These are phyloP conservation scores for Aureobasidium leucospermi DNA, from an alignment of 2,329 filamentous ascomycete species.

Conservation along the genomic window DNA sequence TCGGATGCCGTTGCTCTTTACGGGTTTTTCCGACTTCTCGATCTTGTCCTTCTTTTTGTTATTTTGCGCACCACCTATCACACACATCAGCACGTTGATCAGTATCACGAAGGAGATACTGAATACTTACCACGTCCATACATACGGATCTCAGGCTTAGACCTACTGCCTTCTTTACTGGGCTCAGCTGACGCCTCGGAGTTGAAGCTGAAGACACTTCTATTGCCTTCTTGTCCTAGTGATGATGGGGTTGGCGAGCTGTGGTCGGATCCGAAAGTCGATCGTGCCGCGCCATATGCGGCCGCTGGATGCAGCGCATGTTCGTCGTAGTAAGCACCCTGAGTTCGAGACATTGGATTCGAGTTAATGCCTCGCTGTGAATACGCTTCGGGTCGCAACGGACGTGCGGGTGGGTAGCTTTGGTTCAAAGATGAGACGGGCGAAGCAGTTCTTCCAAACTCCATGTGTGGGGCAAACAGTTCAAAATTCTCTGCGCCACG, in stretches of 20 bases:
- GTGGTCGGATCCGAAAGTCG: slow-evolving; percentile 2
- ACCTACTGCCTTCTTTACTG: slow-evolving; percentile 38
- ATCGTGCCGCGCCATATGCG: not conserved
- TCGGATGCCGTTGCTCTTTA: slow-evolving; percentile 1
- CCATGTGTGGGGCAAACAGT: slow-evolving; percentile 17
- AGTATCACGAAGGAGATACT: slow-evolving; percentile 17
- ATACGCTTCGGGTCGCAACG: slow-evolving; percentile 5
- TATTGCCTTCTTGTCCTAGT: slow-evolving; percentile 24
- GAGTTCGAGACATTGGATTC: slow-evolving; percentile 1
- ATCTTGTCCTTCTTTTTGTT: slow-evolving; percentile 40
- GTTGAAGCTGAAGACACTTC: slow-evolving; percentile 36
- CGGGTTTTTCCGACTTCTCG: slow-evolving; percentile 21
- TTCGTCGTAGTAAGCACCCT: not conserved
- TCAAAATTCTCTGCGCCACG: slow-evolving; percentile 10
- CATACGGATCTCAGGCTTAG: slow-evolving; percentile 43
- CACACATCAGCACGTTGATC: slow-evolving; percentile 19
- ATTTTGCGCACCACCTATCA: slow-evolving; percentile 45
- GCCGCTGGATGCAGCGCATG: not conserved
- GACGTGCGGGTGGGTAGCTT: slow-evolving; percentile 9
- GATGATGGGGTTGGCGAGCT: slow-evolving; percentile 18
- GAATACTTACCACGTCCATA: slow-evolving; percentile 44
- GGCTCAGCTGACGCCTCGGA: slow-evolving; percentile 13
- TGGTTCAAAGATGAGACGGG: slow-evolving; percentile 14
- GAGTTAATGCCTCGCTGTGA: slow-evolving; percentile 1
- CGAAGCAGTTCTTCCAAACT: not conserved